These are phyloP conservation scores for Ceratobasidium sp. DNA, from an alignment of 1,284 basidiomycete genomes.

Conservation along the genomic window DNA sequence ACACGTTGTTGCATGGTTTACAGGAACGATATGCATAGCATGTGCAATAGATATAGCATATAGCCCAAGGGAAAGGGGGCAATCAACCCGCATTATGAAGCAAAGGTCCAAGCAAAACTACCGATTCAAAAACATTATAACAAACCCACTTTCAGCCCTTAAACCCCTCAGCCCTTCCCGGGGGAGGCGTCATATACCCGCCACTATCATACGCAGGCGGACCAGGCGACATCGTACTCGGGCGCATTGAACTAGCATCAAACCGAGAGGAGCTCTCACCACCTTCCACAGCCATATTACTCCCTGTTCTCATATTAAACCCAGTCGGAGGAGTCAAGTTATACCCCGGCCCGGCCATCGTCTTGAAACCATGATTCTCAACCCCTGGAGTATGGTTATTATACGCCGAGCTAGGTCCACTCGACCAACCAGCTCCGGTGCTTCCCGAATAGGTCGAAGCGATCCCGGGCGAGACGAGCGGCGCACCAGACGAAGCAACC, in stretches of 20 bases:
- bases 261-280: constrained; percentile 1
- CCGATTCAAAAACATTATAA: neutral
- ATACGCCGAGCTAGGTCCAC: neutral
- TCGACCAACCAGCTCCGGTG: constrained; percentile 21
- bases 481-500: constrained; percentile 34
- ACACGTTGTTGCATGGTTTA: neutral
- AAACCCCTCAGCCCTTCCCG: neutral
- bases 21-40: neutral
- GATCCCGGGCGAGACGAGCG: constrained; percentile 34
- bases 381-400: neutral
- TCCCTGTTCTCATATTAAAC: neutral
- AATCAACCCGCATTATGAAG: neutral
- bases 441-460: constrained; percentile 10
- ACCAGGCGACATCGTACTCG: constrained; percentile 7
- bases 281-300: constrained; percentile 20
- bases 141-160: constrained; percentile 1
- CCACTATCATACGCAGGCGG: constrained; percentile 37
- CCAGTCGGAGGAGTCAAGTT: neutral
- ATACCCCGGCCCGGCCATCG: neutral
- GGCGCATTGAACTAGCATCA: constrained; percentile 2
- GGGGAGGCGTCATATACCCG: neutral
- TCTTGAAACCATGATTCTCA: neutral
- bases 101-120: neutral
- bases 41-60: constrained; percentile 6
- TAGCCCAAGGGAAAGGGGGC: neutral